phyloP scores from a whole-genome alignment of 2,329 filamentous ascomycete species.

The Ophiostoma populinum region DNA sequence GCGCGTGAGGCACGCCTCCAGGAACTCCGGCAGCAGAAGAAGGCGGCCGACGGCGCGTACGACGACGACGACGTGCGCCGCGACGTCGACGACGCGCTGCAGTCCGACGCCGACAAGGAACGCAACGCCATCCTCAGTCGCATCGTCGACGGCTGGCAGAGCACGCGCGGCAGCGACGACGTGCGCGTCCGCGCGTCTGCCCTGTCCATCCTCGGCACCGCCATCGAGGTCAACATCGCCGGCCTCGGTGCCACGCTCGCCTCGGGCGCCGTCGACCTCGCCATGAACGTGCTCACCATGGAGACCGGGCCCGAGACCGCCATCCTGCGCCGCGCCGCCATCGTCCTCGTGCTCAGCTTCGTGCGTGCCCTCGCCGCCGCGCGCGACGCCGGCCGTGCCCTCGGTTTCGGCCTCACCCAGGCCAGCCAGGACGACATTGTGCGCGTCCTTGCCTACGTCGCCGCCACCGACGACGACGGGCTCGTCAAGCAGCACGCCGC shows the following conservation, averaged over 20 bases:
- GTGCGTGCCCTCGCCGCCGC: constrained; percentile 40
- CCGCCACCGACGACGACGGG: constrained; percentile 47
- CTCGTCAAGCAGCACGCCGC: constrained; percentile 49
- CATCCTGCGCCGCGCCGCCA: constrained; percentile 49
- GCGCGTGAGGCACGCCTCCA: constrained; percentile 30
- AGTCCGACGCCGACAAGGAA: constrained; percentile 24
- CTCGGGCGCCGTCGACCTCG: constrained; percentile 42
- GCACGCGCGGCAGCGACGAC: constrained; percentile 49
- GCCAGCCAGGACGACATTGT: constrained; percentile 43
- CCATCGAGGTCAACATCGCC: constrained; percentile 41
- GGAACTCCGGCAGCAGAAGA: constrained; percentile 20
- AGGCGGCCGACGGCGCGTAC: constrained; percentile 21
- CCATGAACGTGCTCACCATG: constrained; percentile 42
- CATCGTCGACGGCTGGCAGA: constrained; percentile 52
- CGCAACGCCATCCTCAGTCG: constrained; percentile 34
- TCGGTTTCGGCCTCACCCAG: constrained; percentile 37
- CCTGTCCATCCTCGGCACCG: constrained; percentile 43
- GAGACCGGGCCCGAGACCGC: constrained; percentile 42
- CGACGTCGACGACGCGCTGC: constrained; percentile 27
- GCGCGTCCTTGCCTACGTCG: constrained; percentile 45
- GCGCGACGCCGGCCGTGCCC: constrained; percentile 24
- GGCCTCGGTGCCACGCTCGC: constrained; percentile 36
- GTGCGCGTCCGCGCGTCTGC: constrained; percentile 52
- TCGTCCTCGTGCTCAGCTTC: constrained; percentile 44
- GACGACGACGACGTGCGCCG: constrained; percentile 31